phyloP scores from a whole-genome alignment of 2,329 filamentous ascomycete genomes.

The Exophiala viscosa region DNA sequence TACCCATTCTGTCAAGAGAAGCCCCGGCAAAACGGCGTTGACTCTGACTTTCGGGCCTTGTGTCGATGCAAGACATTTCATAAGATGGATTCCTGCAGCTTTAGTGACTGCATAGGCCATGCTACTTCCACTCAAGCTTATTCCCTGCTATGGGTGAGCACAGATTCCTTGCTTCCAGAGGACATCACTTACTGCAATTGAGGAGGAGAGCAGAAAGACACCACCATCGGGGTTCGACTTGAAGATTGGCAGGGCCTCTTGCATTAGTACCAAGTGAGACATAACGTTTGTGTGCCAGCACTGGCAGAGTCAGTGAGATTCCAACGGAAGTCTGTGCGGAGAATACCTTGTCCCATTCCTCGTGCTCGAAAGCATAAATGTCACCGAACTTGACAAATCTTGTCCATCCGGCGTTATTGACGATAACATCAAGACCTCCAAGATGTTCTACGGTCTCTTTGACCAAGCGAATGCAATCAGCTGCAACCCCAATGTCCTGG shows the following conservation, averaged over 20 bases:
- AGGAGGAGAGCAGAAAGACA: conserved; percentile 60
- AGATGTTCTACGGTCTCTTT: conserved; percentile 57
- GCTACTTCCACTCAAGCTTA: conserved; percentile 60
- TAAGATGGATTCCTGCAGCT: conserved; percentile 66
- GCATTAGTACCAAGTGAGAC: conserved; percentile 52
- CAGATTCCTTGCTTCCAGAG: conserved; percentile 1
- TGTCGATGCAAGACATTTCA: conserved; percentile 61
- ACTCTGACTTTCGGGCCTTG: conserved; percentile 61
- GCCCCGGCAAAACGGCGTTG: conserved; percentile 62
- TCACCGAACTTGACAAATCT: conserved; percentile 56
- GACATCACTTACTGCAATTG: conserved; percentile 50
- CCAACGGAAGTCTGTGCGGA: not conserved
- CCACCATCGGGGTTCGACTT: conserved; percentile 61
- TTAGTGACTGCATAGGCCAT: conserved; percentile 76
- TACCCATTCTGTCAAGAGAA: conserved; percentile 65
- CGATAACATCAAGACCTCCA: conserved; percentile 70
- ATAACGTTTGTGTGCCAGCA: conserved; percentile 64
- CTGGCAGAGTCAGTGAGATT: conserved; percentile 30
- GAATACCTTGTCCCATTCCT: conserved; percentile 60
- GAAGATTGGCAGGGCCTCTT: conserved; percentile 57
- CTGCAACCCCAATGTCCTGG: conserved; percentile 59
- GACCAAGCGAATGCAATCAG: conserved; percentile 59
- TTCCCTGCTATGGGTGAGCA: conserved; percentile 40
- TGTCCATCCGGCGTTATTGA: conserved; percentile 72
- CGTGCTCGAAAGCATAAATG: conserved; percentile 55